Conservation (phyloP, 2,329 filamentous ascomycete genomes). For the Moelleriella libera region DNA sequence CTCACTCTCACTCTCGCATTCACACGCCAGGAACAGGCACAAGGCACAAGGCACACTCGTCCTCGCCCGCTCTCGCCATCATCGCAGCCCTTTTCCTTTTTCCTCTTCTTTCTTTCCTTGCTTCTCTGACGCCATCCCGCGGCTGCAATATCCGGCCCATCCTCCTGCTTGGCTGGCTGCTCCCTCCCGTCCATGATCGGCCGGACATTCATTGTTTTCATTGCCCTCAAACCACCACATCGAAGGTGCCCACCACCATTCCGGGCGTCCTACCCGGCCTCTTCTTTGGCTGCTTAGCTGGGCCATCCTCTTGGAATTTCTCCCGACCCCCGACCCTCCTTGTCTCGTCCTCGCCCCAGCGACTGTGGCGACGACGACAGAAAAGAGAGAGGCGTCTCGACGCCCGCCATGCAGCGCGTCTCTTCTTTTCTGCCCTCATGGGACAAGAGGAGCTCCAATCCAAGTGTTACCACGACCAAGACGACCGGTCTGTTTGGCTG, state of each 20-base stretch:
- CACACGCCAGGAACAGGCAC: too few relatives aligned
- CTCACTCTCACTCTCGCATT: too few relatives aligned
- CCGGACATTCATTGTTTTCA: too few relatives aligned
- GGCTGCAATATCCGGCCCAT: background rate
- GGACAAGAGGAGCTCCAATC: conserved; percentile 25
- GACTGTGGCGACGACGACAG: conserved; percentile 15
- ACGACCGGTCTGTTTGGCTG: conserved; percentile 25
- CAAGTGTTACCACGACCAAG: conserved; percentile 11
- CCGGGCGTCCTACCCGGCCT: background rate
- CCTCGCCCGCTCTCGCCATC: too few relatives aligned
- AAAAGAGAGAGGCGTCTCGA: conserved; percentile 17
- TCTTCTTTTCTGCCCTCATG: conserved; percentile 29
- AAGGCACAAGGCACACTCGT: too few relatives aligned
- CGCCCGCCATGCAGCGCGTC: conserved; percentile 27
- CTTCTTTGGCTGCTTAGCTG: background rate
- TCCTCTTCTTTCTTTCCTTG: too few relatives aligned
- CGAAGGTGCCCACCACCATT: background rate
- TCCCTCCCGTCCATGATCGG: background rate
- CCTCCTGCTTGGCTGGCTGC: background rate
- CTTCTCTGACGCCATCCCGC: too few relatives aligned
- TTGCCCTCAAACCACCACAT: too few relatives aligned
- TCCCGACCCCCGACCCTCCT: background rate
- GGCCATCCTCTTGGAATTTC: too few relatives aligned
- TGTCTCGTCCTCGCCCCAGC: conserved; percentile 12
- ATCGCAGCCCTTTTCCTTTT: too few relatives aligned